These are phyloP conservation scores for Aspergillus niger DNA, from an alignment of 2,329 filamentous ascomycete genomes.

Conservation along the genomic window DNA sequence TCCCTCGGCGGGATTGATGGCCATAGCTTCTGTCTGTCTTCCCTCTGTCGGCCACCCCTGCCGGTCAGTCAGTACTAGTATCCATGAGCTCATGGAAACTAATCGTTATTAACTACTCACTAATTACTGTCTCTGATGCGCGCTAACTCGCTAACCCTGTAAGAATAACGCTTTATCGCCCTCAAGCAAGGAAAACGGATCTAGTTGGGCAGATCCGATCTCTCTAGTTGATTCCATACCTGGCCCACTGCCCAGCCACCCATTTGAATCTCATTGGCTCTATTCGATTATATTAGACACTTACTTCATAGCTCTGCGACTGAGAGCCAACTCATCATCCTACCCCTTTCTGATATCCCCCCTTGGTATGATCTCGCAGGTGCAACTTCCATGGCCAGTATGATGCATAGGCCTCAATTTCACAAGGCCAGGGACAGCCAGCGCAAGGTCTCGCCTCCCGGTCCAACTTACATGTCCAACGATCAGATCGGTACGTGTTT, in stretches of 20 bases:
- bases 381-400: constrained; percentile 22
- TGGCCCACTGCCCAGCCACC: constrained; percentile 22
- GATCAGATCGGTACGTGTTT: constrained; percentile 50
- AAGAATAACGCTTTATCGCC: neutral
- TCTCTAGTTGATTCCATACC: constrained; percentile 19
- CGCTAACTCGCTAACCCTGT: neutral
- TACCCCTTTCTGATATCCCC: constrained; percentile 4
- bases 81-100: neutral
- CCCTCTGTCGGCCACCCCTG: neutral
- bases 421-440: constrained; percentile 35
- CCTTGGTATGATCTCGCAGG: constrained; percentile 12
- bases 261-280: constrained; percentile 18
- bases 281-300: constrained; percentile 15
- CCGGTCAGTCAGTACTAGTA: neutral
- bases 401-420: constrained; percentile 41
- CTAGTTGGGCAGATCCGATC: constrained; percentile 15
- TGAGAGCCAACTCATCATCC: constrained; percentile 16
- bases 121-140: neutral
- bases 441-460: constrained; percentile 50
- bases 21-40: neutral
- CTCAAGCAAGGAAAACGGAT: constrained; percentile 10
- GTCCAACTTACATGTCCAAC: constrained; percentile 49
- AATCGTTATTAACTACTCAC: neutral
- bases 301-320: constrained; percentile 20
- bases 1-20: constrained; percentile 2